phyloP scores from a whole-genome alignment of 805 yeast species.

The Diddensiella santjacobensis region DNA sequence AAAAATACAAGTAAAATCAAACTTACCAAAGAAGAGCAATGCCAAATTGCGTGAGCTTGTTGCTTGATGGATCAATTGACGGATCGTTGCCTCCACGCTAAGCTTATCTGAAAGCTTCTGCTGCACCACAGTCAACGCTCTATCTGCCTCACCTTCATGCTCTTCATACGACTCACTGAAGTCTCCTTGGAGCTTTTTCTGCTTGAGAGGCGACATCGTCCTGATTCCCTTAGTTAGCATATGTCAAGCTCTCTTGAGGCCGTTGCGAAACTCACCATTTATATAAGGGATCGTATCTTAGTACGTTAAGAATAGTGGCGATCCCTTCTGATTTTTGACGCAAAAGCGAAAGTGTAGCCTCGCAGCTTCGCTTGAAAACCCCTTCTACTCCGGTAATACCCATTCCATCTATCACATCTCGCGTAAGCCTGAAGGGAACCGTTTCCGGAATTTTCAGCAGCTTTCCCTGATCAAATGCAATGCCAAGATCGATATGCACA shows the following conservation, averaged over 20 bases:
- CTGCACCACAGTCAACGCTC: slow-evolving; percentile 70
- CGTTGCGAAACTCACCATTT: slow-evolving; percentile 68
- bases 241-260: background rate
- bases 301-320: slow-evolving; percentile 74
- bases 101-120: slow-evolving; percentile 69
- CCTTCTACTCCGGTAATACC: slow-evolving; percentile 88
- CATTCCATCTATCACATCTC: slow-evolving; percentile 89
- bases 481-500: slow-evolving; percentile 92
- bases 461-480: slow-evolving; percentile 93
- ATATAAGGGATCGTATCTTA: slow-evolving; percentile 89
- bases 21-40: slow-evolving; percentile 77
- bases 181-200: slow-evolving; percentile 40
- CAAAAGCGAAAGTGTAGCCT: slow-evolving; percentile 64
- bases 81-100: slow-evolving; percentile 78
- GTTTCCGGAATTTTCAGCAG: slow-evolving; percentile 82
- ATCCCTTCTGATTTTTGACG: slow-evolving; percentile 65
- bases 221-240: too few relatives aligned
- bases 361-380: slow-evolving; percentile 66
- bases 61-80: slow-evolving; percentile 78
- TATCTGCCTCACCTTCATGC: slow-evolving; percentile 68
- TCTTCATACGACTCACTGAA: slow-evolving; percentile 19
- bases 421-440: slow-evolving; percentile 87
- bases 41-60: slow-evolving; percentile 63
- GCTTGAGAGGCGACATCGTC: slow-evolving; percentile 69
- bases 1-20: slow-evolving; percentile 8